These are phyloP conservation scores for Agapanthus africanus DNA, from an alignment of 106 monocot genomes.

Conservation along the genomic window DNA sequence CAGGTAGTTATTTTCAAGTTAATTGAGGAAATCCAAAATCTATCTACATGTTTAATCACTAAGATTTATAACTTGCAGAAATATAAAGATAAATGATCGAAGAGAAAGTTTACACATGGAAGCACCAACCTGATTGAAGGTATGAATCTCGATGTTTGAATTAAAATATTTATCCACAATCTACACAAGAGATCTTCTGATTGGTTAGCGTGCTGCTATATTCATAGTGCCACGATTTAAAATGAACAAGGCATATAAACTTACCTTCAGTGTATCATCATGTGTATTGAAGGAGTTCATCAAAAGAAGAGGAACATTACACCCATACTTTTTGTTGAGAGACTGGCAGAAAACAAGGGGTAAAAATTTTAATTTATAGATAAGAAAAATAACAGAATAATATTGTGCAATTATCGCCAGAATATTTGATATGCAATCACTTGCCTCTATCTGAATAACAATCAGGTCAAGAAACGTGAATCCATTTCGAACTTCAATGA, in stretches of 20 bases:
- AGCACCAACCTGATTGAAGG: constrained; percentile 78
- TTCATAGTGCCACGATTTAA: neutral
- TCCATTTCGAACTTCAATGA: constrained; percentile 98
- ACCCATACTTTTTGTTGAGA: constrained; percentile 86
- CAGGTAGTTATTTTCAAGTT: neutral
- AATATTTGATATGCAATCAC: too few species aligned
- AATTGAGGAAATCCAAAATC: neutral
- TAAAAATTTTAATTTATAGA: neutral
- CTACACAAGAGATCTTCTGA: constrained; percentile 32
- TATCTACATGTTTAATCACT: neutral
- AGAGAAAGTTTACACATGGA: neutral
- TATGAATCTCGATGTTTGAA: constrained; percentile 86
- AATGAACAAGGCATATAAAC: neutral
- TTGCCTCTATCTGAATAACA: constrained; percentile 96
- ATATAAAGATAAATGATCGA: neutral
- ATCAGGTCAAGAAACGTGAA: constrained; percentile 95
- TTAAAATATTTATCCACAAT: constrained; percentile 88
- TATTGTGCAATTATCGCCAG: neutral
- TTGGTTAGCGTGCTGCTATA: constrained; percentile 9
- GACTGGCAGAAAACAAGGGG: constrained; percentile 29
- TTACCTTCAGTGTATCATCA: constrained; percentile 86
- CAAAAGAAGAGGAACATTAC: constrained; percentile 85
- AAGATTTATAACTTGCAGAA: neutral
- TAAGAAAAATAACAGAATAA: constrained; percentile 8
- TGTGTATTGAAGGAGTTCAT: constrained; percentile 99